Evolutionary conservation across 805 yeast genomes (phyloP).

Genomic region (Hanseniaspora hatyaiensis): DNA sequence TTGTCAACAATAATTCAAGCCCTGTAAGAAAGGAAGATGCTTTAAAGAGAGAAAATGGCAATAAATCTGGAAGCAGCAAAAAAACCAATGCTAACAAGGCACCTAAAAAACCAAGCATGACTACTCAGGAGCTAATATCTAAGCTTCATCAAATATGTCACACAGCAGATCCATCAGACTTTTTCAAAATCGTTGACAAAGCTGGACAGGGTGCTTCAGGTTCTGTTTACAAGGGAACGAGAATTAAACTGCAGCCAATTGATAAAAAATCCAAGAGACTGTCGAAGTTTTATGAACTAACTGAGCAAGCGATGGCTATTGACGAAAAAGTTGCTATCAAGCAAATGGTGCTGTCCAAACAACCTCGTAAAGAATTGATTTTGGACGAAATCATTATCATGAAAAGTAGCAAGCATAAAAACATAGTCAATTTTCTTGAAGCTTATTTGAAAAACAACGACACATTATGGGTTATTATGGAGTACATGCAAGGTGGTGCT

Average conservation of each 20-base stretch:
- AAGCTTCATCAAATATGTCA: constrained; percentile 73
- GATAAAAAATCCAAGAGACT: constrained; percentile 16
- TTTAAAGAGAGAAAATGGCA: neutral
- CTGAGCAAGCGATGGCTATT: constrained; percentile 26
- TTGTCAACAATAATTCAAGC: no score
- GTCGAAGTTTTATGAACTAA: constrained; percentile 19
- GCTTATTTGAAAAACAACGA: constrained; percentile 67
- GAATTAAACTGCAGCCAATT: constrained; percentile 34
- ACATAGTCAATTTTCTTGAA: constrained; percentile 88
- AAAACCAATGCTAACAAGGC: constrained; percentile 22
- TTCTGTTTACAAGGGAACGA: constrained; percentile 77
- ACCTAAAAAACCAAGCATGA: constrained; percentile 48
- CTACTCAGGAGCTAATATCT: constrained; percentile 78
- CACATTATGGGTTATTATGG: constrained; percentile 99
- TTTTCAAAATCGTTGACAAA: constrained; percentile 62
- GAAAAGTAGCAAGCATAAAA: constrained; percentile 90
- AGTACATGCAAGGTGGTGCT: constrained; percentile 98
- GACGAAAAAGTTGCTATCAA: constrained; percentile 81
- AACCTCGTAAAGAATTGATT: constrained; percentile 88
- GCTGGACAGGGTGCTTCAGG: constrained; percentile 99
- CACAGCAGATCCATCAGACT: constrained; percentile 73
- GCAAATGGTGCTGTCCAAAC: constrained; percentile 84
- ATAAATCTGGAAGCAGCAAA: constrained; percentile 15
- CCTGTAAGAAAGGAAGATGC: neutral
- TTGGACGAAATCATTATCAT: constrained; percentile 92